Percentiles rank a stretch among this genome's conserved stretches.
Conservation (phyloP, 768 basidiomycete species). For the Filobasidium floriforme region DNA sequence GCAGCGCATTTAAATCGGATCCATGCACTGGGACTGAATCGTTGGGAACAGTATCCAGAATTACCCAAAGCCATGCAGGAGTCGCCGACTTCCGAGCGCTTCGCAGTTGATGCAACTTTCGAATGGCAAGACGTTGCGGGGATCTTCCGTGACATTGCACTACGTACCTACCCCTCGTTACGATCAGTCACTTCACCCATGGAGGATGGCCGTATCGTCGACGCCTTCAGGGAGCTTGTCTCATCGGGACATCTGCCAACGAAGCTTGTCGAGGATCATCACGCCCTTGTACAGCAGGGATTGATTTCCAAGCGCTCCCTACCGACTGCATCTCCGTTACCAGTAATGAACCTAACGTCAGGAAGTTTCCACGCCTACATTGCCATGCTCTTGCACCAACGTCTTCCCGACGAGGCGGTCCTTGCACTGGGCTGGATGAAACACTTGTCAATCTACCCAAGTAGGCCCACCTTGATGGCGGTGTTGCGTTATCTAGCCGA, state of each 20-base stretch:
- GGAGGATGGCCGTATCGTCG: not conserved
- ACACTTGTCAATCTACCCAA: not conserved
- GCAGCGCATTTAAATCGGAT: not conserved
- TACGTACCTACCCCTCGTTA: not conserved
- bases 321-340: not conserved
- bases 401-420: not conserved
- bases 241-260: not conserved
- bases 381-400: not conserved
- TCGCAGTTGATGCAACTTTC: not conserved
- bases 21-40: not conserved
- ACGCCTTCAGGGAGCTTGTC: not conserved
- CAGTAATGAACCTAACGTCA: not conserved
- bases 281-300: not conserved
- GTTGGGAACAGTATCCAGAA: not conserved
- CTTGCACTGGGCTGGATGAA: conserved; percentile 5
- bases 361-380: not conserved
- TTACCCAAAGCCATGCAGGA: not conserved
- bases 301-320: not conserved
- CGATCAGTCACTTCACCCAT: not conserved
- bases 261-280: not conserved
- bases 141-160: not conserved
- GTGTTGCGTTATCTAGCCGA: not conserved
- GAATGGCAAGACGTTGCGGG: not conserved
- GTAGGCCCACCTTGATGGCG: not conserved
- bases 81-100: not conserved